Evolutionary conservation across 2,329 filamentous ascomycete species (phyloP).

Genomic region (Neurospora sp.): DNA sequence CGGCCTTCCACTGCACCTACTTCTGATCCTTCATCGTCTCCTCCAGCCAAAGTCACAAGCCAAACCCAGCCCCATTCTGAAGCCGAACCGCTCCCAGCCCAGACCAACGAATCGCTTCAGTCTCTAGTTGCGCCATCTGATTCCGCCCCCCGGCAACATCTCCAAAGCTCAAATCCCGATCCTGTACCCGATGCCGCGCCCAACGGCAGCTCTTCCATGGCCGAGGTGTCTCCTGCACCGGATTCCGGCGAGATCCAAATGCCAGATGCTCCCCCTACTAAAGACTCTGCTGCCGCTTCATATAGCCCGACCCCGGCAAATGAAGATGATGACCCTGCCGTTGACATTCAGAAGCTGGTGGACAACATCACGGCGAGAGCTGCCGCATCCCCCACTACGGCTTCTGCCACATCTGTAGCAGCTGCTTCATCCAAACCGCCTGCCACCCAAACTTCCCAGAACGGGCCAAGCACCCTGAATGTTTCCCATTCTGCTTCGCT

Average conservation of each 20-base stretch:
- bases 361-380: constrained; percentile 24
- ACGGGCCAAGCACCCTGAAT: constrained; percentile 7
- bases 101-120: constrained; percentile 7
- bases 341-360: constrained; percentile 28
- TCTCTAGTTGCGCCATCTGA: constrained; percentile 6
- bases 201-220: constrained; percentile 7
- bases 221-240: constrained; percentile 1
- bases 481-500: constrained; percentile 19
- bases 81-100: not conserved
- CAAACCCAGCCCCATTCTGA: constrained; percentile 4
- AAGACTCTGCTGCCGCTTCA: constrained; percentile 4
- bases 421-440: constrained; percentile 11
- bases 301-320: constrained; percentile 7
- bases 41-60: constrained; percentile 4
- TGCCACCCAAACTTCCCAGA: constrained; percentile 10
- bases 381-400: constrained; percentile 7
- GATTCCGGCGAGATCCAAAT: constrained; percentile 3
- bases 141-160: not conserved
- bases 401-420: constrained; percentile 8
- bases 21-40: constrained; percentile 16
- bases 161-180: constrained; percentile 2
- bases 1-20: constrained; percentile 20
- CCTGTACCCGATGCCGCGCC: constrained; percentile 2
- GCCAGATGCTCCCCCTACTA: constrained; percentile 4
- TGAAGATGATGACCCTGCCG: constrained; percentile 16